phyloP scores from a whole-genome alignment of 2,329 filamentous ascomycete species.

The Ramularia endophylla region DNA sequence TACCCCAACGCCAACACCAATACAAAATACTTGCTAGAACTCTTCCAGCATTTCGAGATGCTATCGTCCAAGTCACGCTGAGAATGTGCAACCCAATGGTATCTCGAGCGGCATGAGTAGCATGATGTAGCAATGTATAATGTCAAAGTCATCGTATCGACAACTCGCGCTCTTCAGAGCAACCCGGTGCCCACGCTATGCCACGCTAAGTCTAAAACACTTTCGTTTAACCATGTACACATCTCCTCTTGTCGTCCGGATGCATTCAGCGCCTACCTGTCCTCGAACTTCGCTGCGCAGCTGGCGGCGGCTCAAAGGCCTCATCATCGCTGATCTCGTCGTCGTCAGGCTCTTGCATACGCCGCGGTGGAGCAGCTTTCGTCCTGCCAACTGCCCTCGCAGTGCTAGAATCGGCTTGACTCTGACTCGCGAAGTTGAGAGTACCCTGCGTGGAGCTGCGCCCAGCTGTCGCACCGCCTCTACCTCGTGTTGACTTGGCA shows the following conservation, averaged over 20 bases:
- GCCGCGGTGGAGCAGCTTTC: slow-evolving; percentile 16
- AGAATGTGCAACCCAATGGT: no score
- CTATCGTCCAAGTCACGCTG: no score
- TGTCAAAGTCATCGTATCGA: no score
- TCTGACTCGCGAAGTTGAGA: slow-evolving; percentile 16
- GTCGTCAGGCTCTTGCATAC: slow-evolving; percentile 35
- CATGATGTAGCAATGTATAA: no score
- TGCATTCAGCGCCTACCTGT: slow-evolving; percentile 13
- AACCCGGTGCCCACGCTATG: slow-evolving; percentile 6
- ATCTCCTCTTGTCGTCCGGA: not conserved
- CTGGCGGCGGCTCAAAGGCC: slow-evolving; percentile 33
- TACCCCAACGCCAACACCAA: no score
- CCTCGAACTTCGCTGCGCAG: slow-evolving; percentile 17
- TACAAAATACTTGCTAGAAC: no score
- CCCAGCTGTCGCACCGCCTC: slow-evolving; percentile 7
- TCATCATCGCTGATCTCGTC: slow-evolving; percentile 36
- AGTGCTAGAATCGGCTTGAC: slow-evolving; percentile 12
- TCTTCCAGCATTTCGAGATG: no score
- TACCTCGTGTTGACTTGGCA: slow-evolving; percentile 11
- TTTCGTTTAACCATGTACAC: not conserved
- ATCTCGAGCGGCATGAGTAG: no score
- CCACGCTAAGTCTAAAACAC: slow-evolving; percentile 7
- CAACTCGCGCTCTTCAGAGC: no score
- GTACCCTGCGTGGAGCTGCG: slow-evolving; percentile 16
- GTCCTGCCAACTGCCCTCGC: slow-evolving; percentile 9